Evolutionary conservation across 371 early-diverging fungal genomes (phyloP).

Genomic region (Umbelopsis sp.): DNA sequence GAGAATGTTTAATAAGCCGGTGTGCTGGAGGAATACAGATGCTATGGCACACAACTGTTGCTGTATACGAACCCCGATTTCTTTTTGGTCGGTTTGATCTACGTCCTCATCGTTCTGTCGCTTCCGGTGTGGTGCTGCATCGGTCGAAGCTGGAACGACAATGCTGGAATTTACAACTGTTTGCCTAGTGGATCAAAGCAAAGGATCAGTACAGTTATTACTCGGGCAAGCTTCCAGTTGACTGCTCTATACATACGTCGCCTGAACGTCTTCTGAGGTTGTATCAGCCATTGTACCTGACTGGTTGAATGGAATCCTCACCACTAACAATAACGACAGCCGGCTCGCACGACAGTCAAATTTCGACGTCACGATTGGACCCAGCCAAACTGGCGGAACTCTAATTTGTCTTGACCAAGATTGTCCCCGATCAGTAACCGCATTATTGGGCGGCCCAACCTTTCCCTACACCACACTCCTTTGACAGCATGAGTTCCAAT

Average conservation of each 20-base stretch:
- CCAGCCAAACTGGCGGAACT: background rate
- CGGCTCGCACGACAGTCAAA: background rate
- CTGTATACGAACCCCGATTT: slow-evolving; percentile 12
- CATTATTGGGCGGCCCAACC: background rate
- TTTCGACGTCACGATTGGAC: slow-evolving; percentile 2
- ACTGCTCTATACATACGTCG: background rate
- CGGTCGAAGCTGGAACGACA: slow-evolving; percentile 30
- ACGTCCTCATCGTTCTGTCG: slow-evolving; percentile 24
- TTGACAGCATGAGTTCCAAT: slow-evolving; percentile 10
- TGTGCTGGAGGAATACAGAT: background rate
- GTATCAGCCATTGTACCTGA: slow-evolving; percentile 4
- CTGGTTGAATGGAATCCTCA: background rate
- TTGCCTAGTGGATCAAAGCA: background rate
- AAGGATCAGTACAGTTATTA: background rate
- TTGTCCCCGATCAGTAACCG: background rate
- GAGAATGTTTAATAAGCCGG: background rate
- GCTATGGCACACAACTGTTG: background rate
- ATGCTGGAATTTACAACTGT: slow-evolving; percentile 39
- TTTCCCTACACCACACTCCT: background rate
- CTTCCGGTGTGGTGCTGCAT: slow-evolving; percentile 24
- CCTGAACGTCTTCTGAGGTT: background rate
- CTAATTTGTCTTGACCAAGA: background rate
- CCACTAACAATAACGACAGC: background rate
- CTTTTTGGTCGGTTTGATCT: background rate
- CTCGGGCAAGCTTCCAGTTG: background rate